phyloP scores from a whole-genome alignment of 495 filamentous ascomycete species.

The Neurospora sp. region DNA sequence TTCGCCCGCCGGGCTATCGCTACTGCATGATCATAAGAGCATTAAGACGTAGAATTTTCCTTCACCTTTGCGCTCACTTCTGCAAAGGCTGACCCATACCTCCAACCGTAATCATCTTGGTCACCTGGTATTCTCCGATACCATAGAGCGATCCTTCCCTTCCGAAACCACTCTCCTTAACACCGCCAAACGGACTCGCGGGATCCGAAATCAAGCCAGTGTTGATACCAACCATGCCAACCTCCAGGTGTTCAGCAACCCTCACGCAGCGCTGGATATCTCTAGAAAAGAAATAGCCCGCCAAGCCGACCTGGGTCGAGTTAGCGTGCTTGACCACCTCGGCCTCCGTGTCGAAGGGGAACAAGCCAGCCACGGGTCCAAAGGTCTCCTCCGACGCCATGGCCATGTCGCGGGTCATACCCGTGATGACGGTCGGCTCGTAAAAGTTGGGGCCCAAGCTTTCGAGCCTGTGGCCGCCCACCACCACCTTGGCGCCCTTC shows the following conservation, averaged over 20 bases:
- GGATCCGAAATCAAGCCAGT: slow-evolving; percentile 76
- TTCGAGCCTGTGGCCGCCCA: slow-evolving; percentile 60
- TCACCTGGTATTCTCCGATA: slow-evolving; percentile 76
- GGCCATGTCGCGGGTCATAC: slow-evolving; percentile 73
- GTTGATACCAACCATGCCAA: slow-evolving; percentile 86
- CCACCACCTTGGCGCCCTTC: slow-evolving; percentile 61
- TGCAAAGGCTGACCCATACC: slow-evolving; percentile 57
- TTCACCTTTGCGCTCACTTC: slow-evolving; percentile 2
- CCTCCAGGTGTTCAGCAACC: slow-evolving; percentile 76
- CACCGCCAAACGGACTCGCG: slow-evolving; percentile 80
- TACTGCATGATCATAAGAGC: background rate
- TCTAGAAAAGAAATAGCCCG: slow-evolving; percentile 79
- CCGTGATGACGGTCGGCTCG: slow-evolving; percentile 68
- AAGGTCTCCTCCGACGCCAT: slow-evolving; percentile 78
- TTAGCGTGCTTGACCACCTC: slow-evolving; percentile 79
- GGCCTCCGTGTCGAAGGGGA: slow-evolving; percentile 71
- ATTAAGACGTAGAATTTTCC: background rate
- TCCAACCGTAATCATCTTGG: slow-evolving; percentile 82
- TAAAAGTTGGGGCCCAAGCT: slow-evolving; percentile 67
- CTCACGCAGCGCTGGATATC: slow-evolving; percentile 62
- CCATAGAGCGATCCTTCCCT: slow-evolving; percentile 87
- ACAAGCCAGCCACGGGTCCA: slow-evolving; percentile 76
- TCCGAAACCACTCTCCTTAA: slow-evolving; percentile 90
- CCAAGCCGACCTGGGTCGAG: slow-evolving; percentile 64
- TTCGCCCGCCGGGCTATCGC: background rate